A percentile compares a stretch with the other conserved stretches of the same genome.
Evolutionary conservation across 768 basidiomycete genomes (phyloP).

Genomic region (Phaeotremella fagi): DNA sequence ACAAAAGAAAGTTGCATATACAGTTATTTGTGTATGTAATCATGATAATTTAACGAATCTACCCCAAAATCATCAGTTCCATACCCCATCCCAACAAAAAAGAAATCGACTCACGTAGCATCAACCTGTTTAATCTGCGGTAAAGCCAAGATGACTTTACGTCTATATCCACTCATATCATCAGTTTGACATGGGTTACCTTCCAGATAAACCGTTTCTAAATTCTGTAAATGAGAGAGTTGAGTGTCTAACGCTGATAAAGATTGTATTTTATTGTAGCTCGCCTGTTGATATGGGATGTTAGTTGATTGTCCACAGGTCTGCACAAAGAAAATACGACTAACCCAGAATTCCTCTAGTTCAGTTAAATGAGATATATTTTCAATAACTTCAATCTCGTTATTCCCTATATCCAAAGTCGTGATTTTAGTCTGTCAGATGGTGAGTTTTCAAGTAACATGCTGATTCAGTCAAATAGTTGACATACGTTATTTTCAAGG

Average conservation of each 20-base stretch:
- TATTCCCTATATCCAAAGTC: constrained; percentile 82
- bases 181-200: constrained; percentile 82
- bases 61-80: no score
- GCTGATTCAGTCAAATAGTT: neutral
- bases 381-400: constrained; percentile 73
- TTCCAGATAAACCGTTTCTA: constrained; percentile 91
- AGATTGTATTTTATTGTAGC: constrained; percentile 74
- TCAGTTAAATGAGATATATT: constrained; percentile 69
- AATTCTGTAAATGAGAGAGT: constrained; percentile 57
- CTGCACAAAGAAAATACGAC: no score
- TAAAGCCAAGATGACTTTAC: constrained; percentile 81
- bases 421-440: constrained; percentile 59
- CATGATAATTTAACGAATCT: no score
- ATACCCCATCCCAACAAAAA: no score
- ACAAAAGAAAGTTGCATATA: no score
- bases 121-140: constrained; percentile 92
- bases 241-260: constrained; percentile 65
- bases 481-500: constrained; percentile 70
- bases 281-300: constrained; percentile 76
- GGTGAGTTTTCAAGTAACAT: neutral
- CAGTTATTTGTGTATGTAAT: no score
- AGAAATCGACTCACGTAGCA: constrained; percentile 83
- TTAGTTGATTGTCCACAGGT: no score
- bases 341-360: constrained; percentile 93
- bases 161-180: constrained; percentile 72